Base-by-base conservation (phyloP, 371 early-diverging fungal species). In the Circinella umbellata region DNA sequence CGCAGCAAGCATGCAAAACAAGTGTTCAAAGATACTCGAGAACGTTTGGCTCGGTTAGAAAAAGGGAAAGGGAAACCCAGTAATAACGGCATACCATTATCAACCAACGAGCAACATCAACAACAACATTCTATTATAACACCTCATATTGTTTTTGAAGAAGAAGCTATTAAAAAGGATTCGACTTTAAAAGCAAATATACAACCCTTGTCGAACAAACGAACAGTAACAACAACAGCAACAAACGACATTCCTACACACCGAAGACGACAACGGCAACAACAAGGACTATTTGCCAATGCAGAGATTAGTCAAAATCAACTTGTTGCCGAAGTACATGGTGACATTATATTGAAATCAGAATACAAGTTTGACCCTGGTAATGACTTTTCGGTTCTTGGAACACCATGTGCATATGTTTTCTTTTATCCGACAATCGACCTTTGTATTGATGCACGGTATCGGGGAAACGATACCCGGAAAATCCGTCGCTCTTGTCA, bases 391-490 rank as follows among this genome's bases (percentile, higher is more conserved):
- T 74, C 79, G 15, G 69, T 88, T 13, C 67, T 92, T 36, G 89
- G 89, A 3, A 88, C 90, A 0, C 81, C 89, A 0, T 81, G 89
- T 27, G 88, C 92, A 1, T 90, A 88, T 76, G 91, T 95, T 2
- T 89, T 91, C 38, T 87, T 91, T 63, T 90, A 93, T 69, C 92
- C 90, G 0, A 84, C 87, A 5, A 61, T 91, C n/a, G 86, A 92
- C 59, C 81, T 93, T 4, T 89, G 84, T 46, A 88, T 96, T 3
- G 95, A 96, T 73, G 90, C 93, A 55, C 87, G 96, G 36, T 76
- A 84, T 17, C 79, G 80, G 37, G 93, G 93, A 11, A 87, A 89
- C 15, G 90, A 92, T 54, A 86, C 89, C 11, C 84, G 94, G 5
- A 91, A 85, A 71, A 79, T 91, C 35, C 85, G 96, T 38, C 82